Conservation (phyloP, 768 basidiomycete species). For the Boletus vinaceobasis region DNA sequence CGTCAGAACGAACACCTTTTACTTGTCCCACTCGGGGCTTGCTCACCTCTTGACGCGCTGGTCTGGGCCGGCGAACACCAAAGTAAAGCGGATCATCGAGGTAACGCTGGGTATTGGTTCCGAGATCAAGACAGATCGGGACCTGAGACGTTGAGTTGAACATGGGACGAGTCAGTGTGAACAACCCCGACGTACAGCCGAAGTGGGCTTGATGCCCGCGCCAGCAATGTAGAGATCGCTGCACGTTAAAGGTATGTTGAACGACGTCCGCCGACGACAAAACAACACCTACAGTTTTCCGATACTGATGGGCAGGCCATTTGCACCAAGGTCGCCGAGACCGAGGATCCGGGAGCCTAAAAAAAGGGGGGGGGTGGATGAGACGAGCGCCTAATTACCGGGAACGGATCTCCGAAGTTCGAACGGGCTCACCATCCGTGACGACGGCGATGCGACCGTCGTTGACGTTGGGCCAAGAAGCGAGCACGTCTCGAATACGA, state of each 20-base stretch:
- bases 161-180: not conserved
- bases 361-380: not conserved
- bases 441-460: constrained; percentile 68
- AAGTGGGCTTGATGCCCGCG: constrained; percentile 57
- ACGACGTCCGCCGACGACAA: not conserved
- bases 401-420: not conserved
- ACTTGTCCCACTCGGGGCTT: not conserved
- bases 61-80: constrained; percentile 58
- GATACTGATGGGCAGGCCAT: constrained; percentile 54
- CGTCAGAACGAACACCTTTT: not conserved
- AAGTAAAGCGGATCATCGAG: constrained; percentile 74
- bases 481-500: constrained; percentile 53
- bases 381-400: not conserved
- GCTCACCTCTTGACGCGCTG: constrained; percentile 40
- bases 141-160: constrained; percentile 31
- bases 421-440: constrained; percentile 53
- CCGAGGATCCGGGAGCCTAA: constrained; percentile 72
- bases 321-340: constrained; percentile 46
- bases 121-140: constrained; percentile 71
- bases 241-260: no score
- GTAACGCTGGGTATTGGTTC: constrained; percentile 67
- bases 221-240: constrained; percentile 70
- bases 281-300: constrained; percentile 60
- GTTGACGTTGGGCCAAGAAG: constrained; percentile 44
- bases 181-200: constrained; percentile 33